Evolutionary conservation across 768 basidiomycete species (phyloP), one percentile per base, ranked within the genome.

Genomic region (Xerocomellus intermedius): DNA sequence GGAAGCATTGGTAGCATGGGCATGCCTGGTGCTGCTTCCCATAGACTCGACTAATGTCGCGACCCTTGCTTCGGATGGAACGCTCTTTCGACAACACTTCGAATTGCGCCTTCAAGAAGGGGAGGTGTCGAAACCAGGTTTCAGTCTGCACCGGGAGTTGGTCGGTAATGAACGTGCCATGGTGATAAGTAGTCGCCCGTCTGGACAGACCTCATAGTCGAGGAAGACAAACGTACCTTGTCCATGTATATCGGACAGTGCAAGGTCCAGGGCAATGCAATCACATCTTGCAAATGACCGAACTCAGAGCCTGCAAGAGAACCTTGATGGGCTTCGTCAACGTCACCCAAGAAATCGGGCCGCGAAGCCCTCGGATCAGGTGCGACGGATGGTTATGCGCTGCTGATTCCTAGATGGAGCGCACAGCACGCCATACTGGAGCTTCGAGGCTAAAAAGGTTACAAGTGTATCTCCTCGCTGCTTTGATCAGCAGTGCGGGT

Each of bases 341-440:
- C 16, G 5, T 42, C n/a, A 32, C 39, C 48, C 52, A 36, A 52
- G 51, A 64, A 32, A 55, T 54, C 41, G 45, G 48, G 47, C 4
- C 24, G 35, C 51, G 54, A 50, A 55, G 28, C 54, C 55, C 65
- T 65, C 59, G 65, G 59, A 65, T 65, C 66, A 57, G 14, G 44
- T 16, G 35, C 50, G 21, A 30, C 16, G 38, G 30, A 22, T 42
- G 48, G 28, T 41, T 30, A 24, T 42, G 42, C 48, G 32, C 6
- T 42, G 43, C 36, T 26, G 24, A 38, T 62, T 64, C 47, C 63
- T 47, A 12, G 50, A 48, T 37, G 43, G 43, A 24, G 30, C 14
- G n/a, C 22, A 36, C 16, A 14, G 39, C 16, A 43, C 30, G 17
- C 41, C 24, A 36, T 26, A 24, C 26, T 14, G 28, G 37, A n/a